Percentiles rank a stretch among this genome's conserved stretches.
Evolutionary conservation across 2,329 filamentous ascomycete species (phyloP).

Genomic region (Aaosphaeria pasadenensis): DNA sequence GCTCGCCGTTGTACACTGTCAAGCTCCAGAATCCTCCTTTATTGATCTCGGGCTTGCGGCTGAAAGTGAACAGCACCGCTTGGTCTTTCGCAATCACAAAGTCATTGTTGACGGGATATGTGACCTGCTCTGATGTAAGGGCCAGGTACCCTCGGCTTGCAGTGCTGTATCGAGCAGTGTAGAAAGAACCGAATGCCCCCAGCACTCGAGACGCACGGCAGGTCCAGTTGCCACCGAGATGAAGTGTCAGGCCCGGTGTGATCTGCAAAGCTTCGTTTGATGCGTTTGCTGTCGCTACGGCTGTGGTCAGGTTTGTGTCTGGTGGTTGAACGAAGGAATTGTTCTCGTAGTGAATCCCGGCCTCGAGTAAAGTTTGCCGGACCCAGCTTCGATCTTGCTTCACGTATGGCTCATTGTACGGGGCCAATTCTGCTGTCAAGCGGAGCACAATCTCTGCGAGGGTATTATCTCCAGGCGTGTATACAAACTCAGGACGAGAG

Average conservation of each 20-base stretch:
- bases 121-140: not conserved
- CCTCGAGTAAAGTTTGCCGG: not conserved
- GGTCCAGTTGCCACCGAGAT: not conserved
- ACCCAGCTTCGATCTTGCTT: slow-evolving; percentile 1
- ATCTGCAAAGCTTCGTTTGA: not conserved
- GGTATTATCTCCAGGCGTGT: not conserved
- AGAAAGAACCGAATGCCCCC: slow-evolving; percentile 1
- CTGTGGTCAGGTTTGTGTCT: slow-evolving; percentile 3
- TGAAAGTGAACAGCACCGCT: slow-evolving; percentile 1
- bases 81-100: not conserved
- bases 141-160: slow-evolving; percentile 1
- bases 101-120: not conserved
- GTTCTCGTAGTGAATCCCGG: not conserved
- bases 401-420: slow-evolving; percentile 1
- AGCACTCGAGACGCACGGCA: not conserved
- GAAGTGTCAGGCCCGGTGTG: not conserved
- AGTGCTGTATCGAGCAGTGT: not conserved
- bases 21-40: slow-evolving; percentile 2
- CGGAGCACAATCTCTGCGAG: not conserved
- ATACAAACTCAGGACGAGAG: not conserved
- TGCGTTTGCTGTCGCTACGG: not conserved
- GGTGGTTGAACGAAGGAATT: not conserved
- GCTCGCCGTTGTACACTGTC: not conserved
- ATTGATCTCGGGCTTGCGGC: not conserved
- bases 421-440: not conserved